A percentile compares a stretch with the other conserved stretches of the same genome.
Evolutionary conservation across 805 yeast genomes (phyloP).

Genomic region (Yamadazyma sp.): DNA sequence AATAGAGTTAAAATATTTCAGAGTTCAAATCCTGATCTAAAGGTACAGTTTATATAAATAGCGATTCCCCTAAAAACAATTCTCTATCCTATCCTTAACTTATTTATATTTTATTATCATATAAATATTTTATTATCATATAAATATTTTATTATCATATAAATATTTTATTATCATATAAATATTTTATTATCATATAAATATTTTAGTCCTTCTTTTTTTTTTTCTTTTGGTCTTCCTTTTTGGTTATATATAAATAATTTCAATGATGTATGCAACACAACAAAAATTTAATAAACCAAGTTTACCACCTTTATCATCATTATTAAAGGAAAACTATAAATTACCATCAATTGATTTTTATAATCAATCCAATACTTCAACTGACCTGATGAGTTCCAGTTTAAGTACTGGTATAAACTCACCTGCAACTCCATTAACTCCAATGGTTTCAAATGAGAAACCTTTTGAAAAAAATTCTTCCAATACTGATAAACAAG

Average conservation of each 20-base stretch:
- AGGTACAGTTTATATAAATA: no score
- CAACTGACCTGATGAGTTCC: conserved; percentile 4
- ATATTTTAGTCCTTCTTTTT: not conserved
- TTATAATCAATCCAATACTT: conserved; percentile 3
- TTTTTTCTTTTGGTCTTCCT: not conserved
- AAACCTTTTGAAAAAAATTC: not conserved
- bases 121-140: no score
- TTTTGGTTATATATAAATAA: no score
- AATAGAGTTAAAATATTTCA: conserved; percentile 3
- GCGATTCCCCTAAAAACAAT: no score
- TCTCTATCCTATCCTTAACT: not conserved
- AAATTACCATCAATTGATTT: conserved; percentile 13
- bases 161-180: no score
- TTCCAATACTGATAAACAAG: no score
- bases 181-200: not conserved
- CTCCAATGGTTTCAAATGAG: not conserved
- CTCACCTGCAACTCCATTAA: conserved; percentile 6
- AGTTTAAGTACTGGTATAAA: conserved; percentile 2
- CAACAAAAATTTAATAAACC: conserved; percentile 33
- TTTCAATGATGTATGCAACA: conserved; percentile 20
- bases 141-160: no score
- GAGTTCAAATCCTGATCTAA: not conserved
- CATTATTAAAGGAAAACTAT: conserved; percentile 22
- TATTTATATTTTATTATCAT: not conserved
- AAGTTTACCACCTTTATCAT: conserved; percentile 40